Evolutionary conservation across 768 basidiomycete species (phyloP), one percentile per base, ranked within the genome.

Genomic region (Leccinum sublutescens): DNA sequence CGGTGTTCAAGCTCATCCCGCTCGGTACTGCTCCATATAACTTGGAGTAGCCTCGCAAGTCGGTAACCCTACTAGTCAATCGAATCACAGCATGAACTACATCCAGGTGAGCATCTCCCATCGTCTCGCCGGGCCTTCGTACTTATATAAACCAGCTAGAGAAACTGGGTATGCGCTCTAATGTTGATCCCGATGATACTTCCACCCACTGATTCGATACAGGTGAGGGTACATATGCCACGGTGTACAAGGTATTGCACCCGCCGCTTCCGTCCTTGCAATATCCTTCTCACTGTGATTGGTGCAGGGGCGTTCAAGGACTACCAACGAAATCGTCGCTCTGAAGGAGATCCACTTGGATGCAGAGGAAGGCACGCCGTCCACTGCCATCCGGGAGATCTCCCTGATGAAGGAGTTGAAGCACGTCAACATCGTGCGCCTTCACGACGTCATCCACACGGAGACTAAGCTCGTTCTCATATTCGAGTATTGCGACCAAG

Each of bases 361-460:
- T 79, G 92, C 97, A 5, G 97, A 99, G 76, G 97, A 99, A 77
- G 97, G 97, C 34, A 99, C 97, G 0, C 97, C 97, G 33, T 95
- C 92, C 50, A 99, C 97, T 14, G 97, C 97, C 56, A 99, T 99
- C 73, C 89, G 97, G 50, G 97, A 99, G 80, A 98, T 99, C 68
- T 95, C 93, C 45, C 84, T 98, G 64, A 98, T 98, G 95, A 98
- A 99, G 74, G 97, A 99, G 73, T 87, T 99, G 69, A 97, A 97
- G 75, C 97, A 99, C 68, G 87, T 93, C 79, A 99, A 99, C 78
- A 96, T 99, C 71, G 93, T 99, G 71, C 87, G 97, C 68, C 85
- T 99, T 19, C 89, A 98, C 79, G 97, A 98, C 74, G 97, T 99
- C 52, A 98, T 98, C 63, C 97, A 99, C 75, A 98, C 95, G 17